Evolutionary conservation across 2,329 filamentous ascomycete genomes (phyloP).

Genomic region (Alternaria arbusti): DNA sequence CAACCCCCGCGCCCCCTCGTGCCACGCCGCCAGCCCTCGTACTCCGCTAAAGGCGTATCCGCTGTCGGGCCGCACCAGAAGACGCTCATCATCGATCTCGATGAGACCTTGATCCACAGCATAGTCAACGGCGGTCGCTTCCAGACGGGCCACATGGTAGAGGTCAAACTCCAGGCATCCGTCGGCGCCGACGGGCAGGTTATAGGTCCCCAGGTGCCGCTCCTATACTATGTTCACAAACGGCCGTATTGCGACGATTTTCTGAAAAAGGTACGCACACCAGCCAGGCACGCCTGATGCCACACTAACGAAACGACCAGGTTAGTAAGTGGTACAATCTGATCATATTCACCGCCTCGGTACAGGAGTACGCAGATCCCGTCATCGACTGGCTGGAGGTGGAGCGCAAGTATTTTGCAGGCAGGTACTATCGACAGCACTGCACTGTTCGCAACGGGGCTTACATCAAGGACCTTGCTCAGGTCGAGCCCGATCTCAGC

Average conservation of each 20-base stretch:
- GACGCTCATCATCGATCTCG: slow-evolving; percentile 92
- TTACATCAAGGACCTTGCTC: slow-evolving; percentile 97
- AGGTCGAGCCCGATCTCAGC: slow-evolving; percentile 94
- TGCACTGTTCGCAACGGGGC: slow-evolving; percentile 95
- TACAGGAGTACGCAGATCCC: slow-evolving; percentile 97
- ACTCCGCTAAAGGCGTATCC: slow-evolving; percentile 58
- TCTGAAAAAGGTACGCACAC: slow-evolving; percentile 71
- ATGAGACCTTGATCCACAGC: slow-evolving; percentile 97
- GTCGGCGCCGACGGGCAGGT: slow-evolving; percentile 71
- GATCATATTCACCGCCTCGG: slow-evolving; percentile 94
- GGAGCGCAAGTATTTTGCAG: slow-evolving; percentile 94
- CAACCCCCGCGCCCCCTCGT: slow-evolving; percentile 89
- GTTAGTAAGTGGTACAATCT: slow-evolving; percentile 98
- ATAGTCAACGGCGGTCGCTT: slow-evolving; percentile 96
- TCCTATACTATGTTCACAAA: slow-evolving; percentile 98
- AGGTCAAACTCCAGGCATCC: slow-evolving; percentile 83
- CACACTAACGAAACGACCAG: slow-evolving; percentile 51
- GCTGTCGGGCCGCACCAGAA: slow-evolving; percentile 67
- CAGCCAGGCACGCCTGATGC: not conserved
- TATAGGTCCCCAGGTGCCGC: slow-evolving; percentile 87
- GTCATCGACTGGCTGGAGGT: slow-evolving; percentile 99
- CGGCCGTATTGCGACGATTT: slow-evolving; percentile 97
- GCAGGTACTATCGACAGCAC: slow-evolving; percentile 93
- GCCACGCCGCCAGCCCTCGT: slow-evolving; percentile 87
- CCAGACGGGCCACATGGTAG: slow-evolving; percentile 98